Evolutionary conservation across 1,284 basidiomycete genomes (phyloP).

Genomic region (Pisolithus thermaeus): DNA sequence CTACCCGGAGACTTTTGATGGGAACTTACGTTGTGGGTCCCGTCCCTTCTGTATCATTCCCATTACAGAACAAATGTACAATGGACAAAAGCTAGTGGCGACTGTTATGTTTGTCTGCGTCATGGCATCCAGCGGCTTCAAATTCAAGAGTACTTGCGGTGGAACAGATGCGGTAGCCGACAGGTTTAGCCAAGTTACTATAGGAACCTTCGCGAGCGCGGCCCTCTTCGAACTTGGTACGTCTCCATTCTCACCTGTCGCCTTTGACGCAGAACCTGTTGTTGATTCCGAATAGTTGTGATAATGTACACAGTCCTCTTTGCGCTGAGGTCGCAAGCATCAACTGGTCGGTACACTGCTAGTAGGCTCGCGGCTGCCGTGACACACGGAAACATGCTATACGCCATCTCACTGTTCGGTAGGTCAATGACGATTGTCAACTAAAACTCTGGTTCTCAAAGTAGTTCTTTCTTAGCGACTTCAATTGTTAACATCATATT

Average conservation of each 20-base stretch:
- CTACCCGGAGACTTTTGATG: not conserved
- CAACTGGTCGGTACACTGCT: not conserved
- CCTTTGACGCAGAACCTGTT: not conserved
- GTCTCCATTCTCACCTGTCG: not conserved
- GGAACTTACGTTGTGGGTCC: conserved; percentile 1
- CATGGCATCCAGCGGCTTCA: not conserved
- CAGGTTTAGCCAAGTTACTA: not conserved
- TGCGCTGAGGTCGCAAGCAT: not conserved
- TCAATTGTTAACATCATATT: conserved; percentile 5
- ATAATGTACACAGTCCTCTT: not conserved
- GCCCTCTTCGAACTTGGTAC: conserved; percentile 6
- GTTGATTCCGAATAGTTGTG: not conserved
- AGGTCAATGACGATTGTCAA: not conserved
- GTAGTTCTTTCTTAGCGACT: not conserved
- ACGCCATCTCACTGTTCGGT: conserved; percentile 6
- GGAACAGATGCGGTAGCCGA: not conserved
- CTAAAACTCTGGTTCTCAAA: not conserved
- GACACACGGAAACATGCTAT: conserved; percentile 4
- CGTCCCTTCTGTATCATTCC: not conserved
- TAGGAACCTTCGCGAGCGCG: conserved; percentile 3
- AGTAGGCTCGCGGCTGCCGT: not conserved
- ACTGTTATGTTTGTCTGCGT: conserved; percentile 3
- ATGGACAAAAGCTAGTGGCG: not conserved
- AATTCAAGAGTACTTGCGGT: conserved; percentile 1
- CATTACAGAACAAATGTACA: not conserved